Percentiles rank a stretch among this genome's conserved stretches.
These are phyloP conservation scores for Staphylotrichum longicolle DNA, from an alignment of 495 filamentous ascomycete species.

Conservation along the genomic window DNA sequence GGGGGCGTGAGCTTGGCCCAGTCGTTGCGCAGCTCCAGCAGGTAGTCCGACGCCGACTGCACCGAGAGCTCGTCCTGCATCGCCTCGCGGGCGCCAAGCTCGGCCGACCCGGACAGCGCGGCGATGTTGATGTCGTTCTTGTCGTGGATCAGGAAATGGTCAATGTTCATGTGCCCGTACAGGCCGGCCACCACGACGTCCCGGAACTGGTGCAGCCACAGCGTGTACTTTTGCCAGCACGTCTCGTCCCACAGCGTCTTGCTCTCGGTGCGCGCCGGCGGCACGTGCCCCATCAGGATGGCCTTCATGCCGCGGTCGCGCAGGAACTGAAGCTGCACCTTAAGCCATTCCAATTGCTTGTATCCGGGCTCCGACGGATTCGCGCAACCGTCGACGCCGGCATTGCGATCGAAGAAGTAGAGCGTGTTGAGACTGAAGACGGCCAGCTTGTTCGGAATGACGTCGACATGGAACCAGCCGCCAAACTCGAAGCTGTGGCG, in stretches of 20 bases:
- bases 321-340: conserved; percentile 83
- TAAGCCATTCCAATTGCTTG: conserved; percentile 94
- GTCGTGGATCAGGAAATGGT: conserved; percentile 95
- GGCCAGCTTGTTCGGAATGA: conserved; percentile 79
- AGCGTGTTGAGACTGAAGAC: conserved; percentile 96
- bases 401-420: conserved; percentile 92
- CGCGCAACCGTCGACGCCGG: conserved; percentile 85
- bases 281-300: conserved; percentile 91
- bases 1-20: conserved; percentile 76
- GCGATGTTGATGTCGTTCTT: conserved; percentile 65
- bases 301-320: conserved; percentile 86
- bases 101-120: conserved; percentile 46
- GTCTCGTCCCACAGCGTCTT: conserved; percentile 87
- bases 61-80: conserved; percentile 58
- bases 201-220: conserved; percentile 86
- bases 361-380: conserved; percentile 77
- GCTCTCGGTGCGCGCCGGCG: conserved; percentile 76
- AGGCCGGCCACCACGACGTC: conserved; percentile 78
- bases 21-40: conserved; percentile 69
- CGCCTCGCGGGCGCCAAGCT: conserved; percentile 31
- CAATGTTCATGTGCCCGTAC: conserved; percentile 98
- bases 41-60: conserved; percentile 69
- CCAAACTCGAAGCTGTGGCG: conserved; percentile 87
- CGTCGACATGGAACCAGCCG: conserved; percentile 92
- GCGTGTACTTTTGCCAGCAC: conserved; percentile 97